These are phyloP conservation scores for Cutaneotrichosporon sp. DNA, from an alignment of 1,284 basidiomycete species.

Conservation along the genomic window DNA sequence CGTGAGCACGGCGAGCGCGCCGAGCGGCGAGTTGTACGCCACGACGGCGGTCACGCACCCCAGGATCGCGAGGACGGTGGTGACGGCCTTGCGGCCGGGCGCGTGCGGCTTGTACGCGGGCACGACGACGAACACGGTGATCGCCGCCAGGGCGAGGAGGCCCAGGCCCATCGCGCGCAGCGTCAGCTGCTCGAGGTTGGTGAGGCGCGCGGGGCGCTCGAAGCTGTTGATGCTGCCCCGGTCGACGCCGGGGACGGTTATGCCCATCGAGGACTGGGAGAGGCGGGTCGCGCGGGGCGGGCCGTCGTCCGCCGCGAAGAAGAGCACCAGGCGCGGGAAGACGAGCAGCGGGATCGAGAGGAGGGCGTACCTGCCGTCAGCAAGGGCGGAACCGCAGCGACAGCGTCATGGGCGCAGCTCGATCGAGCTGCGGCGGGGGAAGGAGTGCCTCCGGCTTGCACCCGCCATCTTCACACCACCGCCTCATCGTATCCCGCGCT, in stretches of 20 bases:
- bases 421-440: too few relatives aligned
- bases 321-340: conserved; percentile 51
- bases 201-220: conserved; percentile 34
- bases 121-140: conserved; percentile 43
- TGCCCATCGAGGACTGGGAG: conserved; percentile 13
- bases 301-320: conserved; percentile 44
- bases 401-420: background rate
- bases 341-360: conserved; percentile 47
- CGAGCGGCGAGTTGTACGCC: conserved; percentile 42
- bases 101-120: conserved; percentile 35
- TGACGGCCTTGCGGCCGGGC: conserved; percentile 36
- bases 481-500: too few relatives aligned
- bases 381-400: background rate
- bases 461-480: too few relatives aligned
- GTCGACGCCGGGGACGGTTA: conserved; percentile 18
- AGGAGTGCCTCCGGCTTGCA: too few relatives aligned
- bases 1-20: conserved; percentile 39
- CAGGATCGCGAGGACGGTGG: conserved; percentile 42
- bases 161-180: conserved; percentile 44
- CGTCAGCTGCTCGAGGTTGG: conserved; percentile 45
- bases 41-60: conserved; percentile 34
- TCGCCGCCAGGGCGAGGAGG: conserved; percentile 37
- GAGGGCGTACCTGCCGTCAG: conserved; percentile 38
- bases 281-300: conserved; percentile 5
- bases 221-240: conserved; percentile 34